These are phyloP conservation scores for Micromonas commoda DNA, from an alignment of 139 green algal species.

Conservation along the genomic window DNA sequence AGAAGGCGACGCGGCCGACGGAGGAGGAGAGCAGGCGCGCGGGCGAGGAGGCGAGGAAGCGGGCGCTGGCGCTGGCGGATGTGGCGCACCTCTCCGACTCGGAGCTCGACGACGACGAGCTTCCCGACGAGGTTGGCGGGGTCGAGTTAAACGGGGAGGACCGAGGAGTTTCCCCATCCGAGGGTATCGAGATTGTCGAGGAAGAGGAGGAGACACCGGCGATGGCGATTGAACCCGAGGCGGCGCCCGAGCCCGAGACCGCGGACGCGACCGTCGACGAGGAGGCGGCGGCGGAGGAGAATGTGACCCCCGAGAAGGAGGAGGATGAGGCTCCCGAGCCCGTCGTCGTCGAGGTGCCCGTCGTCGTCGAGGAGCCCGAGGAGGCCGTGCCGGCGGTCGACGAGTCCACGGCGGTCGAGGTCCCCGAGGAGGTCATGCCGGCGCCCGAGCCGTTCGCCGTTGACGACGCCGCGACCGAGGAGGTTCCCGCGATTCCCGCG, in stretches of 20 bases:
- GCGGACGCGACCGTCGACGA: neutral
- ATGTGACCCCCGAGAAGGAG: neutral
- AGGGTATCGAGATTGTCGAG: too few relatives aligned
- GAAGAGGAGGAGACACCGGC: conserved; percentile 9
- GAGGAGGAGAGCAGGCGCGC: too few relatives aligned
- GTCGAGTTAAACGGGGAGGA: neutral
- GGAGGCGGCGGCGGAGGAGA: neutral
- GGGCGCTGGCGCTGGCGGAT: neutral
- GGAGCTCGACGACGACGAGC: neutral
- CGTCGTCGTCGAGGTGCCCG: neutral
- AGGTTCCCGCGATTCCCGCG: neutral
- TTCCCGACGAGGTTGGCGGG: neutral
- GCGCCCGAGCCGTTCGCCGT: neutral
- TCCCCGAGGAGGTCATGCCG: neutral
- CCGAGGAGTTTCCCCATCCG: too few relatives aligned
- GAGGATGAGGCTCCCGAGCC: neutral
- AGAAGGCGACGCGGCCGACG: neutral
- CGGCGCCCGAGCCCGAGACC: too few relatives aligned
- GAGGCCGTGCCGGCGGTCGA: neutral
- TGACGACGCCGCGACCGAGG: neutral
- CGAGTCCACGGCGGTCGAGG: neutral
- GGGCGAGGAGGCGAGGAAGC: neutral
- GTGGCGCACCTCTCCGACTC: conserved; percentile 1
- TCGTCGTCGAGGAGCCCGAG: neutral
- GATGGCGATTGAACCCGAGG: neutral